Base-by-base conservation (phyloP, 73 alveolate genomes). In the Breviolum minutum region DNA sequence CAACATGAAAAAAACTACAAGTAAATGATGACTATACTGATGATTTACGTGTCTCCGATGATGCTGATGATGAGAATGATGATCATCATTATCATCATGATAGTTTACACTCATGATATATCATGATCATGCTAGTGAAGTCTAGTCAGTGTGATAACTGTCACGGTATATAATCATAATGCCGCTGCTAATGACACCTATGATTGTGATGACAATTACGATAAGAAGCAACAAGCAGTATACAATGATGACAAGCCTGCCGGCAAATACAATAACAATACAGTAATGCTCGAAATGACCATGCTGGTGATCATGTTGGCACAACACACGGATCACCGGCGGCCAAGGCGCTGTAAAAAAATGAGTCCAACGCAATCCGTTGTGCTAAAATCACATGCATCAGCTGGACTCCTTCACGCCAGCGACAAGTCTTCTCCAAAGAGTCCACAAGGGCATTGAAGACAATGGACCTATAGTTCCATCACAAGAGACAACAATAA, bases 381-480 rank as follows among this genome's bases (percentile, higher is more conserved):
- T 81, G 71, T 54, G 91, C 70, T 2, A 14, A 19, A 27, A 48
- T 70, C 40, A 29, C 19, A 30, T 48, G 26, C 91, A 54, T 13
- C 68, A 82, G 71, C 91, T 48, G 91, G 22, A 82, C 48, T 2
- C 54, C 91, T 17, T 9, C 9, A 0, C 54, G 91, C 91, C 91
- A 82, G 91, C 73, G 40, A 19, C 40, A 24, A 73, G 48, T 19
- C 32, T 40, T 12, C 27, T 11, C 91, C 69, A 82, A 19, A 29
- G 71, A 68, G 30, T 82, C 91, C 27, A 22, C 91, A 7, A 54
- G 73, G 60, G 91, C 91, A 70, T 82, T 82, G 91, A 30, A 27
- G 29, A 40, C 87, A 27, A 79, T 40, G 66, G 87, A 79, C 87
- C 64, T 73, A 20, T 60, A 13, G 32, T 8, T 19, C 81, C 54